These are phyloP conservation scores for Alopecurus myosuroides DNA, from an alignment of 176 grass and related monocot species.

Conservation along the genomic window DNA sequence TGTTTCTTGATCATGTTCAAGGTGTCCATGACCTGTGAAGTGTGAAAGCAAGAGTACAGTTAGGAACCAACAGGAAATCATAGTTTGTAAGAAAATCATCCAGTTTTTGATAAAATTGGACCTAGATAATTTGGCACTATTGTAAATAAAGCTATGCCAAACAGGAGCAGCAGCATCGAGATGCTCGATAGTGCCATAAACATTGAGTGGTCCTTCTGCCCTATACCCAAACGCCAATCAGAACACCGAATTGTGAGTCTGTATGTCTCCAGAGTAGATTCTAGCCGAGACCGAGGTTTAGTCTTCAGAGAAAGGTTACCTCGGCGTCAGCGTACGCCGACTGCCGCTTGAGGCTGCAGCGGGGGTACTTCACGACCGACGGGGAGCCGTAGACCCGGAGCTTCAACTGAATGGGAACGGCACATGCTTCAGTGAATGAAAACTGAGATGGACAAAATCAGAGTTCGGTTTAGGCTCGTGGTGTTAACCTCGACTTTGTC, in stretches of 20 bases:
- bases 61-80: not conserved
- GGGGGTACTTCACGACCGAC: slow-evolving; percentile 84
- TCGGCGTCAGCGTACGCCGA: slow-evolving; percentile 82
- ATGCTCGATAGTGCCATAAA: slow-evolving; percentile 67
- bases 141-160: too few relatives aligned
- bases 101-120: too few relatives aligned
- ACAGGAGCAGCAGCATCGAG: slow-evolving; percentile 68
- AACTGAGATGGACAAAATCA: not conserved
- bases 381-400: slow-evolving; percentile 83
- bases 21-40: slow-evolving; percentile 54
- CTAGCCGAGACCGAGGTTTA: not conserved
- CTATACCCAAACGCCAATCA: slow-evolving; percentile 57
- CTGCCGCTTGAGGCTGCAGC: slow-evolving; percentile 79
- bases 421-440: not conserved
- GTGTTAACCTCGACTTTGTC: slow-evolving; percentile 86
- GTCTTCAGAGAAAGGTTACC: slow-evolving; percentile 39
- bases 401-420: slow-evolving; percentile 50
- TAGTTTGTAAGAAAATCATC: not conserved
- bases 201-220: slow-evolving; percentile 89
- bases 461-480: not conserved
- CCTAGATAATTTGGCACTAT: too few relatives aligned
- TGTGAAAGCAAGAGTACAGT: not conserved
- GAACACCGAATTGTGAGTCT: slow-evolving; percentile 33
- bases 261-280: too few relatives aligned
- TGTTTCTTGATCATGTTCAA: slow-evolving; percentile 57